Evolutionary conservation across 345 rosid species (phyloP).

Genomic region (Mallotus nudiflorus): DNA sequence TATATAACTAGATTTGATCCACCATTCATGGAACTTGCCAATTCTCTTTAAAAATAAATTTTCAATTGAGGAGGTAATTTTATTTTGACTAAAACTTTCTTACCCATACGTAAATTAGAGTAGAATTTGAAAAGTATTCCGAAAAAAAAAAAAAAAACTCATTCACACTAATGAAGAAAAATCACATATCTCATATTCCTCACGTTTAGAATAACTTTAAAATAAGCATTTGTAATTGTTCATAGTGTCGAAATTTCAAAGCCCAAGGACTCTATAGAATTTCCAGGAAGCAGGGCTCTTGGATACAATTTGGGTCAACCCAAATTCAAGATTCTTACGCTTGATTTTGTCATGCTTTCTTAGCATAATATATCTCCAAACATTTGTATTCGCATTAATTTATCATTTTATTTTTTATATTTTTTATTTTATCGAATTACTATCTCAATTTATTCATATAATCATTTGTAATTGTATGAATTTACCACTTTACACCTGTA

Average conservation of each 20-base stretch:
- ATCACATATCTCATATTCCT: not conserved
- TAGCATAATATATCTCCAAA: no score
- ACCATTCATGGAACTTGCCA: constrained; percentile 5
- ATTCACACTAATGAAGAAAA: not conserved
- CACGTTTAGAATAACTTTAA: not conserved
- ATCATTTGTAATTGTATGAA: no score
- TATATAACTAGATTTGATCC: constrained; percentile 6
- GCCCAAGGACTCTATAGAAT: not conserved
- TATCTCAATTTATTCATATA: no score
- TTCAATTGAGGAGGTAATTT: not conserved
- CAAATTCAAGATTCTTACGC: no score
- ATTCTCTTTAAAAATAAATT: not conserved
- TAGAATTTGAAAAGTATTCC: not conserved
- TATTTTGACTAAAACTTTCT: not conserved
- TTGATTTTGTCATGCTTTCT: no score
- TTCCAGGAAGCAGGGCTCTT: not conserved
- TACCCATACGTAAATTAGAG: not conserved
- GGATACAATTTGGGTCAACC: not conserved
- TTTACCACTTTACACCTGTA: no score
- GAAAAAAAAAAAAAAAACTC: not conserved
- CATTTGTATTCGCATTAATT: no score
- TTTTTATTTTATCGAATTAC: no score
- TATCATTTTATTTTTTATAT: no score
- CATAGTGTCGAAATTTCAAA: constrained; percentile 9
- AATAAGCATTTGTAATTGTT: not conserved